Conservation (phyloP, 1,139 yeast genomes). For the Arxiozyma slooffiae region DNA sequence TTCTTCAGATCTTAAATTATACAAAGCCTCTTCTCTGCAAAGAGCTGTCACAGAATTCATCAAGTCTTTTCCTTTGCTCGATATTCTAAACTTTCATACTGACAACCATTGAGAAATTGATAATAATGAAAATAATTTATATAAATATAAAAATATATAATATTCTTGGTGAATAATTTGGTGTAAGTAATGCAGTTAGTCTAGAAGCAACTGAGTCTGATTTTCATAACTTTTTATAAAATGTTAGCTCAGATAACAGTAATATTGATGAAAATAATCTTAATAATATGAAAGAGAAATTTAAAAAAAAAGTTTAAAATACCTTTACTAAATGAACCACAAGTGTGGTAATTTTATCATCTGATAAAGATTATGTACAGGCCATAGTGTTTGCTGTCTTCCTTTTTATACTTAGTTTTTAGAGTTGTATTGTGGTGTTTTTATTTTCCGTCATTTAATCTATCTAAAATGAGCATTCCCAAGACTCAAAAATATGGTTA, state of each 20-base stretch:
- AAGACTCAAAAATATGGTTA: constrained; percentile 48
- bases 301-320: constrained; percentile 15
- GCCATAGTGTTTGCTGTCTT: constrained; percentile 45
- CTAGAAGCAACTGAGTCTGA: constrained; percentile 11
- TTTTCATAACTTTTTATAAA: not conserved
- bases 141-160: too few relatives aligned
- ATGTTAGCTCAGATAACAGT: not conserved
- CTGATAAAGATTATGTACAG: constrained; percentile 63
- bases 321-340: constrained; percentile 33
- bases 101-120: constrained; percentile 19
- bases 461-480: constrained; percentile 37
- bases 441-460: constrained; percentile 41
- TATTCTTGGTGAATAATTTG: constrained; percentile 20
- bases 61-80: not conserved
- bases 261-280: constrained; percentile 16
- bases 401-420: constrained; percentile 44
- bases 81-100: not conserved
- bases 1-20: not conserved
- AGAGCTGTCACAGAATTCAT: not conserved
- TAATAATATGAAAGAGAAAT: not conserved
- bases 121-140: constrained; percentile 9
- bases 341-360: constrained; percentile 42
- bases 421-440: constrained; percentile 68
- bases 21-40: not conserved
- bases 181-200: constrained; percentile 25